These are phyloP conservation scores for Septoria petroselini DNA, from an alignment of 2,329 filamentous ascomycete species.

Conservation along the genomic window DNA sequence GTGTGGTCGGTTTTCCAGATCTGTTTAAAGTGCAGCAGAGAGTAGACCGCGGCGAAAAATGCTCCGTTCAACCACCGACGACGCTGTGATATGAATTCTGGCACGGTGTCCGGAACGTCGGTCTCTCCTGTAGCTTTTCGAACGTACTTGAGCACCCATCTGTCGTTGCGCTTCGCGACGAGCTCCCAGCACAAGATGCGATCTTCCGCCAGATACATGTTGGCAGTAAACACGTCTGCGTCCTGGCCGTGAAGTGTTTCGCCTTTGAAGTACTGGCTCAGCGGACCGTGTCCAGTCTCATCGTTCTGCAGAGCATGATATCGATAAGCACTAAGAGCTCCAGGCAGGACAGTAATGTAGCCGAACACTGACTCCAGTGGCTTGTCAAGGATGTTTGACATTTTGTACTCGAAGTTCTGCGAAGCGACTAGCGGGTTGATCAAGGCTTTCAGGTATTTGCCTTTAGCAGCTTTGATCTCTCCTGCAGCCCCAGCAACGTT, in stretches of 20 bases:
- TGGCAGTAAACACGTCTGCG: conserved; percentile 94
- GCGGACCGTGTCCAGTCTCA: conserved; percentile 85
- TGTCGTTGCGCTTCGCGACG: conserved; percentile 88
- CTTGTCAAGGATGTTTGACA: conserved; percentile 98
- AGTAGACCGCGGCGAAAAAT: conserved; percentile 98
- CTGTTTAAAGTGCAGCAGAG: conserved; percentile 88
- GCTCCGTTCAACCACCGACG: conserved; percentile 97
- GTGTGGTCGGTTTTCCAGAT: conserved; percentile 93
- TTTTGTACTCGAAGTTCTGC: conserved; percentile 99
- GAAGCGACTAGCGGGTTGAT: conserved; percentile 93
- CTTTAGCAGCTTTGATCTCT: conserved; percentile 97
- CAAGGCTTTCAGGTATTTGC: conserved; percentile 74
- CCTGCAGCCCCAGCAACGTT: conserved; percentile 95
- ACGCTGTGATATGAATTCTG: conserved; percentile 95
- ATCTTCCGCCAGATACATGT: conserved; percentile 91
- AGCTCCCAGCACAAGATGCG: conserved; percentile 91
- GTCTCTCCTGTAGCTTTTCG: conserved; percentile 96
- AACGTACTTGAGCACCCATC: conserved; percentile 98
- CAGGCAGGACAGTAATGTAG: conserved; percentile 95
- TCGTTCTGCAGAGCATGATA: conserved; percentile 97
- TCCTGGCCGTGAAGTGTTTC: conserved; percentile 95
- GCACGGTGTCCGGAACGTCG: conserved; percentile 89
- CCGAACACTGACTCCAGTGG: conserved; percentile 95
- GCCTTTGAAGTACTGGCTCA: conserved; percentile 99
- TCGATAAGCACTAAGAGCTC: conserved; percentile 89